Conservation (phyloP, 345 rosid genomes). For the Psidium friedrichsthalianum region DNA sequence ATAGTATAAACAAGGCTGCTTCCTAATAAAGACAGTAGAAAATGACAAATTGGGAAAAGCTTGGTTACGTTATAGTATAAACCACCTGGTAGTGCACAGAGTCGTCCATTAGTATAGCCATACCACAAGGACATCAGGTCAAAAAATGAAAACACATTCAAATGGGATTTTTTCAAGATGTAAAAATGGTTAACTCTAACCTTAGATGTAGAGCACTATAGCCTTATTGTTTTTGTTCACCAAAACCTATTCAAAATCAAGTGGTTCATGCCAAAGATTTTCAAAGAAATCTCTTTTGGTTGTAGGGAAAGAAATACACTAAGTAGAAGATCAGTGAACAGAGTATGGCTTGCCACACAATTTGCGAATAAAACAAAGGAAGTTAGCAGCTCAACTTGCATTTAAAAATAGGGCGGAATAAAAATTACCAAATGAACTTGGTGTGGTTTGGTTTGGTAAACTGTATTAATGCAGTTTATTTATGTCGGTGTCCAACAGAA, state of each 20-base stretch:
- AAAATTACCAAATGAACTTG: background rate
- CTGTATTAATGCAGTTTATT: background rate
- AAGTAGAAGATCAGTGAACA: background rate
- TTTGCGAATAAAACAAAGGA: background rate
- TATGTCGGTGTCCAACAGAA: background rate
- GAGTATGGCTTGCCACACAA: background rate
- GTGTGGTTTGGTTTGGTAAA: background rate
- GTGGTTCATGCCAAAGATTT: background rate
- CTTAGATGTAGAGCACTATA: background rate
- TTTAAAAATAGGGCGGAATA: background rate
- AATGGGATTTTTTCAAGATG: background rate
- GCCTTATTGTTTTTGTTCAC: background rate
- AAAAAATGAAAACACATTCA: background rate
- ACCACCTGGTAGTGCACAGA: background rate
- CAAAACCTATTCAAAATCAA: background rate
- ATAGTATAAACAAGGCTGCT: constrained; percentile 45
- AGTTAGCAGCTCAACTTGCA: background rate
- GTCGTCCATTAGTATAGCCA: background rate
- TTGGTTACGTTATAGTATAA: background rate
- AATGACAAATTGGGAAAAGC: background rate
- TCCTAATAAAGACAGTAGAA: constrained; percentile 41
- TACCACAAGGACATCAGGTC: background rate
- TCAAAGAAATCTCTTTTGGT: background rate
- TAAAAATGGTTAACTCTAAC: background rate
- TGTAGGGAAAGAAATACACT: background rate